Conservation (phyloP, 148 eudicot genomes). For the Fallopia convolvulus region DNA sequence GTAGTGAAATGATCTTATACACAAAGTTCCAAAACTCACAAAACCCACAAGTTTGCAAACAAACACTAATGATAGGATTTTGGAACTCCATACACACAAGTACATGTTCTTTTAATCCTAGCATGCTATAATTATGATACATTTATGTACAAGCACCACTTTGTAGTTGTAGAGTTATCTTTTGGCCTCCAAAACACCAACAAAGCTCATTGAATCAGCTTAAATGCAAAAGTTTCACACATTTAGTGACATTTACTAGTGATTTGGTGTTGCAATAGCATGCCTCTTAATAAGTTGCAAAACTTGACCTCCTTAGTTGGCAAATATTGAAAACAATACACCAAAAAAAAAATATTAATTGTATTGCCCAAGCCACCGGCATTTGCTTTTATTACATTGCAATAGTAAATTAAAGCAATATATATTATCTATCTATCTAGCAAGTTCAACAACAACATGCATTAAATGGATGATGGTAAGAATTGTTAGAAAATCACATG, state of each 20-base stretch:
- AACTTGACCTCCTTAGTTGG: background rate
- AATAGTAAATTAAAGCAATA: background rate
- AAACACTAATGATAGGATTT: background rate
- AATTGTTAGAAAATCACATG: slow-evolving; percentile 4
- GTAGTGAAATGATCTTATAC: too few relatives aligned
- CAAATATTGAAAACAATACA: background rate
- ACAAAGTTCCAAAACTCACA: too few relatives aligned
- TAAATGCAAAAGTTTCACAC: background rate
- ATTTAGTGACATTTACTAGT: background rate
- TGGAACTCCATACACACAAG: background rate
- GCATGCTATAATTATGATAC: background rate
- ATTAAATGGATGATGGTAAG: background rate
- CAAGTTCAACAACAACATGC: background rate
- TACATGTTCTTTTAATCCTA: background rate
- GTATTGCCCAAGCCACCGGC: background rate
- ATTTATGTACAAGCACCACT: background rate
- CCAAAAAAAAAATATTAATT: background rate
- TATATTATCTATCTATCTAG: background rate
- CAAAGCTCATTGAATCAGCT: slow-evolving; percentile 1
- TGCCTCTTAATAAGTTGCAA: background rate
- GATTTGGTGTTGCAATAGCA: background rate
- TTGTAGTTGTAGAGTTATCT: background rate
- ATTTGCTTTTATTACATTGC: background rate
- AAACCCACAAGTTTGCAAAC: background rate
- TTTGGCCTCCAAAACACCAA: background rate